phyloP scores from a whole-genome alignment of 2,329 filamentous ascomycete genomes.

The Penicillium digitatum region DNA sequence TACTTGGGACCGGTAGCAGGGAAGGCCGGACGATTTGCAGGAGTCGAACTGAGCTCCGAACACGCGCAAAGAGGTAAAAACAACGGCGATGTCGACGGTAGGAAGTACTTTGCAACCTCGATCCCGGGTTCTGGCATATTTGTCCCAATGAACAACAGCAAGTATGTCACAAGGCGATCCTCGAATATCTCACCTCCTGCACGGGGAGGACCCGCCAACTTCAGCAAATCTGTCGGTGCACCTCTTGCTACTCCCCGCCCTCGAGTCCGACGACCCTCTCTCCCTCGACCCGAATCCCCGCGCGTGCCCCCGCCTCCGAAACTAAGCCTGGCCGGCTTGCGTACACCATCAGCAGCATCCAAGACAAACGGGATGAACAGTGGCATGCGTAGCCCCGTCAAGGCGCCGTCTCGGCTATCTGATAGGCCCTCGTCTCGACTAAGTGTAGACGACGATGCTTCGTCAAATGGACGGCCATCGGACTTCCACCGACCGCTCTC shows the following conservation, averaged over 20 bases:
- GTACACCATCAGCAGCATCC: constrained; percentile 51
- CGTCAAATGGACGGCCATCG: constrained; percentile 30
- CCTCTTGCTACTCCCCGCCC: constrained; percentile 65
- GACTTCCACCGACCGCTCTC: constrained; percentile 28
- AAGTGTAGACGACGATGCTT: constrained; percentile 38
- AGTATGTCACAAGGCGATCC: constrained; percentile 55
- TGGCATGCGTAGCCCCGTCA: constrained; percentile 44
- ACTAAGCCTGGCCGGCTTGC: constrained; percentile 52
- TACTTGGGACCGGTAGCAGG: constrained; percentile 83
- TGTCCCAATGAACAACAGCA: constrained; percentile 76
- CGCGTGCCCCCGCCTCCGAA: constrained; percentile 56
- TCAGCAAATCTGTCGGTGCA: constrained; percentile 83
- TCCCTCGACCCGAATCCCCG: constrained; percentile 86
- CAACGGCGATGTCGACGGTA: constrained; percentile 87
- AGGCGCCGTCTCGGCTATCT: constrained; percentile 36
- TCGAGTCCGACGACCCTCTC: constrained; percentile 63
- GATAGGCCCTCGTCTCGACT: constrained; percentile 40
- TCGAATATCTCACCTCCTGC: constrained; percentile 56
- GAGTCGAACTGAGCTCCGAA: constrained; percentile 79
- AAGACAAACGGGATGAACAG: constrained; percentile 35
- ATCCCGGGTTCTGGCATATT: constrained; percentile 86
- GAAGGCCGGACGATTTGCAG: constrained; percentile 87
- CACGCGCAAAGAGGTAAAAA: constrained; percentile 87
- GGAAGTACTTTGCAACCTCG: constrained; percentile 74
- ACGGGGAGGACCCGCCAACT: constrained; percentile 67